Base-by-base conservation (phyloP, 768 basidiomycete genomes). In the Calocera cornea region DNA sequence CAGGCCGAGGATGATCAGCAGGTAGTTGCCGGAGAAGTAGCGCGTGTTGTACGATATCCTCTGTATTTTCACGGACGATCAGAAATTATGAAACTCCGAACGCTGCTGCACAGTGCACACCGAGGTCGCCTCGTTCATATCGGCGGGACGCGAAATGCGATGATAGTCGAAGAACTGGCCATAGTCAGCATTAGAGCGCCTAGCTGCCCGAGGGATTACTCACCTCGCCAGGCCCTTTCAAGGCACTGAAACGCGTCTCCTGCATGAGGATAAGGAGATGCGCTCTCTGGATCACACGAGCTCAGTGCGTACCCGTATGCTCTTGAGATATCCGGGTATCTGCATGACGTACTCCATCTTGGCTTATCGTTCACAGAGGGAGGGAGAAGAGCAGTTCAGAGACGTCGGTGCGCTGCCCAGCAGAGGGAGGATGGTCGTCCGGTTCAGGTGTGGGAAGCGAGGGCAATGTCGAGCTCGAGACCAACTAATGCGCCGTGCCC, bases 21-120 rank as follows among this genome's bases (percentile, higher is more conserved):
- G 83, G 78, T 98, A 98, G 78, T 98, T 98, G 66, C 92, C 91
- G 84, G 78, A 70, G 69, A 70, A 76, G 66, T 76, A 72, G 66
- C 40, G 64, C 41, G 92, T 93, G 79, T 95, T 95, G 80, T 95
- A 93, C 27, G 91, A 90, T 83, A 95, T 90, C 68, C 92, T 86
- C 92, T 93, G 47, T 19, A 19, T 38, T 36, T 64, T 34, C 22
- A 17, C 36, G n/a, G 40, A 29, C 34, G 49, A 50, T 36, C 34
- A 38, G 41, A n/a, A n/a, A 19, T 36, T 17, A 19, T 17, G 33
- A 16, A n/a, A 36, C 24, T 34, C 44, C 38, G 64, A 67, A 34
- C 41, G 34, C 19, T 49, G 34, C 29, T 38, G 22, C 27, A 63
- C 64, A 64, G 66, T 33, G 69, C 29, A 73, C 10, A 73, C 70